These are phyloP conservation scores for Geotrichum aggregatum DNA, from an alignment of 1,139 yeast genomes.

Conservation along the genomic window DNA sequence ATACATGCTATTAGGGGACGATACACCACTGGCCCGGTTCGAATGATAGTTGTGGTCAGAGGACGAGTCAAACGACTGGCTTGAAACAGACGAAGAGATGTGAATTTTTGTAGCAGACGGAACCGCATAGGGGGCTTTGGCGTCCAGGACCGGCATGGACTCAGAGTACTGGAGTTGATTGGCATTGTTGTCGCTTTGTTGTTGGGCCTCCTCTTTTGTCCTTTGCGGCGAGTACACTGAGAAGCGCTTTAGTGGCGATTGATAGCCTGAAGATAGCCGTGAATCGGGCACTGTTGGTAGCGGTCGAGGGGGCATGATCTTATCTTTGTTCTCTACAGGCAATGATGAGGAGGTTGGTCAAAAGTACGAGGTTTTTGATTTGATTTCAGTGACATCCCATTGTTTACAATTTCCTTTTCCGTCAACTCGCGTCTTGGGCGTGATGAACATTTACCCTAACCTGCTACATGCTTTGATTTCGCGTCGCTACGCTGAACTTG, in stretches of 20 bases:
- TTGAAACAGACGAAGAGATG: conserved; percentile 5
- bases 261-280: not conserved
- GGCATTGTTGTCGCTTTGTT: not conserved
- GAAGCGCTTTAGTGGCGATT: conserved; percentile 6
- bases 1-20: conserved; percentile 6
- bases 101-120: conserved; percentile 12
- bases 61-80: conserved; percentile 6
- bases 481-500: conserved; percentile 43
- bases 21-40: not conserved
- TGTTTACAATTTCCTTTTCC: not conserved
- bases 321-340: no score
- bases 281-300: conserved; percentile 14
- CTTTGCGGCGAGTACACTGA: conserved; percentile 4
- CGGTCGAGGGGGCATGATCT: conserved; percentile 14
- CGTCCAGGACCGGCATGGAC: conserved; percentile 20
- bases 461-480: conserved; percentile 5
- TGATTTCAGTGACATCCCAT: not conserved
- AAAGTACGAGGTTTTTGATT: no score
- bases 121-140: conserved; percentile 16
- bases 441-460: not conserved
- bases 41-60: not conserved
- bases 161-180: conserved; percentile 13
- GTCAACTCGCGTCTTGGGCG: not conserved
- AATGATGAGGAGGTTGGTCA: not conserved
- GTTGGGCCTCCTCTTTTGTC: not conserved